phyloP scores from a whole-genome alignment of 2,329 filamentous ascomycete genomes.

The Pyrenophora graminea region DNA sequence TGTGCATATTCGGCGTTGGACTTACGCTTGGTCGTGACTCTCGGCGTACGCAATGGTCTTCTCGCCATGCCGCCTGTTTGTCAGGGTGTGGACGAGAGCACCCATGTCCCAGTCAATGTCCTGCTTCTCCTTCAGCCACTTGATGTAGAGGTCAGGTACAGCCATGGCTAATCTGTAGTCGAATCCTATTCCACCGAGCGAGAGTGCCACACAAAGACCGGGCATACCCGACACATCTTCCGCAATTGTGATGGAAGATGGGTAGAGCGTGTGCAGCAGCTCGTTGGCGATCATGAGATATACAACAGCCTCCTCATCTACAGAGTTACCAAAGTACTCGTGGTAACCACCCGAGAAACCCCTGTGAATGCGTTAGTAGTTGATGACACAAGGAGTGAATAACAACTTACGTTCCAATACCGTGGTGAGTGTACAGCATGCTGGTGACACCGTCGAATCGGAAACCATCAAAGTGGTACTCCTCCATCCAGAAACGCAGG shows the following conservation, averaged over 20 bases:
- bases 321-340: constrained; percentile 88
- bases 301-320: constrained; percentile 91
- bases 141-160: constrained; percentile 98
- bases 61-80: constrained; percentile 90
- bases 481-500: constrained; percentile 98
- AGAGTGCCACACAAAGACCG: constrained; percentile 84
- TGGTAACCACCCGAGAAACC: constrained; percentile 98
- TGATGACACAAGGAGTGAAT: background rate
- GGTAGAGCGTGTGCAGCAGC: constrained; percentile 89
- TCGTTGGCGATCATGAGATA: constrained; percentile 98
- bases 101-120: constrained; percentile 92
- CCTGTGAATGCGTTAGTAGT: constrained; percentile 52
- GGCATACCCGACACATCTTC: constrained; percentile 99
- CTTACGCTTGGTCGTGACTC: constrained; percentile 96
- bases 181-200: constrained; percentile 89
- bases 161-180: constrained; percentile 98
- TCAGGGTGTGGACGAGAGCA: constrained; percentile 82
- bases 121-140: constrained; percentile 90
- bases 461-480: constrained; percentile 96
- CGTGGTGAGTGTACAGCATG: constrained; percentile 96
- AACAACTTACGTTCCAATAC: constrained; percentile 83
- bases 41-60: constrained; percentile 99
- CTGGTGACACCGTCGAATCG: constrained; percentile 97
- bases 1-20: constrained; percentile 22
- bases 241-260: constrained; percentile 85